phyloP scores from a whole-genome alignment of 1,139 yeast genomes.

The Pichia sp. region DNA sequence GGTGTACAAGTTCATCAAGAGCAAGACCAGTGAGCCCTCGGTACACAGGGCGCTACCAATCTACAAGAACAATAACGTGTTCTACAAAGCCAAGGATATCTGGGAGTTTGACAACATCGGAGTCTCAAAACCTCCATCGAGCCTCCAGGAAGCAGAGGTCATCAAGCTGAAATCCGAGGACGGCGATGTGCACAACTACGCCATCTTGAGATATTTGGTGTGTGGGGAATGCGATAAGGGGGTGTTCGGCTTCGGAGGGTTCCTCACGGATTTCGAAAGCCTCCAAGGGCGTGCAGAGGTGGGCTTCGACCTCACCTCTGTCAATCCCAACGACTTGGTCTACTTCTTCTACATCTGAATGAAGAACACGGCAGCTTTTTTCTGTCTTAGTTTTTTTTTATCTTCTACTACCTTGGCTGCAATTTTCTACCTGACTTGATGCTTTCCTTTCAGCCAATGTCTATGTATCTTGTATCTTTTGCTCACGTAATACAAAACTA shows the following conservation, averaged over 20 bases:
- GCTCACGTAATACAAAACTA: background rate
- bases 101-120: constrained; percentile 80
- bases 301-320: constrained; percentile 9
- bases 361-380: too few relatives aligned
- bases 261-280: constrained; percentile 28
- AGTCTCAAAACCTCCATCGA: constrained; percentile 46
- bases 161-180: constrained; percentile 15
- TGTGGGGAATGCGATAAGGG: constrained; percentile 77
- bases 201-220: constrained; percentile 47
- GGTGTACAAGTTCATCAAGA: constrained; percentile 10
- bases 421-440: background rate
- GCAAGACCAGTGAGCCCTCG: constrained; percentile 7
- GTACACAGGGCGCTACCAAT: background rate
- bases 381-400: too few relatives aligned
- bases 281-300: constrained; percentile 24
- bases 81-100: constrained; percentile 42
- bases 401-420: background rate
- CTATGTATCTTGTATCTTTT: background rate
- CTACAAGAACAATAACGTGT: constrained; percentile 6
- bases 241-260: constrained; percentile 66
- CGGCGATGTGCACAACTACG: constrained; percentile 22
- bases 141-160: constrained; percentile 25
- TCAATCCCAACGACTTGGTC: constrained; percentile 18
- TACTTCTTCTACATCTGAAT: constrained; percentile 20
- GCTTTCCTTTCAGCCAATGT: background rate